These are phyloP conservation scores for Prunus fruticosa DNA, from an alignment of 306 rosid genomes.

Conservation along the genomic window DNA sequence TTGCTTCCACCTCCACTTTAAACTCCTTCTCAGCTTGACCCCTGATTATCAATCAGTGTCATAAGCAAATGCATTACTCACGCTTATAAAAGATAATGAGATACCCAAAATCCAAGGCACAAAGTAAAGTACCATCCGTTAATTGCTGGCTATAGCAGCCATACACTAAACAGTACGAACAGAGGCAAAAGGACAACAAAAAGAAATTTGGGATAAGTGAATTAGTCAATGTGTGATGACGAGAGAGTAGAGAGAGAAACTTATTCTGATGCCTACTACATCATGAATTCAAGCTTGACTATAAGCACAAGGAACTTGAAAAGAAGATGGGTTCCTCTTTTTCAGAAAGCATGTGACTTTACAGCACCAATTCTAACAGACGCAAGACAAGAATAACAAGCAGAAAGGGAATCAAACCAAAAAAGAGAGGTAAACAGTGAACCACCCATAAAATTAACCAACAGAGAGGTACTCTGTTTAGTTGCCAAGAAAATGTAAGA, in stretches of 20 bases:
- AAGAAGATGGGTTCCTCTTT: conserved; percentile 29
- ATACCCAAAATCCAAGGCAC: conserved; percentile 13
- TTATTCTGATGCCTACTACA: conserved; percentile 19
- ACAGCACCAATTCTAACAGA: conserved; percentile 29
- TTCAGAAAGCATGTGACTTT: conserved; percentile 33
- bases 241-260: background rate
- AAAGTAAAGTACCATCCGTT: background rate
- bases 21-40: conserved; percentile 99
- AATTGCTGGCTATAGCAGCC: background rate
- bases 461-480: conserved; percentile 8
- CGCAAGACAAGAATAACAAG: conserved; percentile 36
- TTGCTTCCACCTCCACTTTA: conserved; percentile 88
- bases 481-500: conserved; percentile 24
- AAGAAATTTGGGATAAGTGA: background rate
- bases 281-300: conserved; percentile 19
- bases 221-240: background rate
- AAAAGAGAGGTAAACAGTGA: conserved; percentile 16
- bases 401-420: background rate
- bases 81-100: conserved; percentile 8
- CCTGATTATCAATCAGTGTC: conserved; percentile 32
- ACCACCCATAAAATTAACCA: background rate
- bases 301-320: conserved; percentile 27
- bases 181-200: conserved; percentile 1
- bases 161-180: background rate
- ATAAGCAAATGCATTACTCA: conserved; percentile 17